Conservation (phyloP, 2,329 filamentous ascomycete species). For the Phyllosticta citrichinensis region DNA sequence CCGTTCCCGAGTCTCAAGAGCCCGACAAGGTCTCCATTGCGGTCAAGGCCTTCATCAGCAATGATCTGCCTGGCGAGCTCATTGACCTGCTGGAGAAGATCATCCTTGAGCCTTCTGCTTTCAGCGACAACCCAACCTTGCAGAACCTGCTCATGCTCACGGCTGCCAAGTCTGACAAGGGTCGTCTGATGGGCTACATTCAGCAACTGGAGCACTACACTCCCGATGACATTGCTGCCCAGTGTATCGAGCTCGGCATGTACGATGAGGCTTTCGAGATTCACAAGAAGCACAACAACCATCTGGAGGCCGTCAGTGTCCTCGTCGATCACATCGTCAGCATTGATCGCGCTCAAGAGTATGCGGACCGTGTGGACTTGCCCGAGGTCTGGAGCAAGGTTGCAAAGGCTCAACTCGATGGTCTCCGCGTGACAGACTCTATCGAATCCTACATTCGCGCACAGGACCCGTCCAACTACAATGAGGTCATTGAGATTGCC, state of each 20-base stretch:
- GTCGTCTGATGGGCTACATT: slow-evolving; percentile 91
- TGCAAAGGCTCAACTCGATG: slow-evolving; percentile 94
- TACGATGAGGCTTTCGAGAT: slow-evolving; percentile 97
- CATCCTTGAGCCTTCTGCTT: slow-evolving; percentile 95
- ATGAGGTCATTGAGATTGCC: slow-evolving; percentile 91
- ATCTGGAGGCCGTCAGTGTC: slow-evolving; percentile 76
- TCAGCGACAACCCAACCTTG: slow-evolving; percentile 93
- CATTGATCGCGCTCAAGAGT: slow-evolving; percentile 93
- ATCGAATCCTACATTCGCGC: slow-evolving; percentile 98
- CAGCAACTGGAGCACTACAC: slow-evolving; percentile 83
- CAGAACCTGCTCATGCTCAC: slow-evolving; percentile 96
- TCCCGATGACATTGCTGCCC: slow-evolving; percentile 81
- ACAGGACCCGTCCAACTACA: slow-evolving; percentile 82
- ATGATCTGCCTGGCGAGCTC: slow-evolving; percentile 83
- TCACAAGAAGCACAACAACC: slow-evolving; percentile 94
- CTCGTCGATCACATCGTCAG: slow-evolving; percentile 94
- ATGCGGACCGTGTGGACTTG: slow-evolving; percentile 86
- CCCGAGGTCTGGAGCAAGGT: slow-evolving; percentile 98
- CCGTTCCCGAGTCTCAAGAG: slow-evolving; percentile 84
- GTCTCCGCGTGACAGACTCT: slow-evolving; percentile 80
- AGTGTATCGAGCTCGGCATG: slow-evolving; percentile 90
- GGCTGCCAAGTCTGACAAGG: slow-evolving; percentile 92
- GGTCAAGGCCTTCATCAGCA: slow-evolving; percentile 83
- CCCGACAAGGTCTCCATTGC: slow-evolving; percentile 92
- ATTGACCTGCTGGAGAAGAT: slow-evolving; percentile 99